These are phyloP conservation scores for Ceratocystiopsis minuta DNA, from an alignment of 2,329 filamentous ascomycete species.

Conservation along the genomic window DNA sequence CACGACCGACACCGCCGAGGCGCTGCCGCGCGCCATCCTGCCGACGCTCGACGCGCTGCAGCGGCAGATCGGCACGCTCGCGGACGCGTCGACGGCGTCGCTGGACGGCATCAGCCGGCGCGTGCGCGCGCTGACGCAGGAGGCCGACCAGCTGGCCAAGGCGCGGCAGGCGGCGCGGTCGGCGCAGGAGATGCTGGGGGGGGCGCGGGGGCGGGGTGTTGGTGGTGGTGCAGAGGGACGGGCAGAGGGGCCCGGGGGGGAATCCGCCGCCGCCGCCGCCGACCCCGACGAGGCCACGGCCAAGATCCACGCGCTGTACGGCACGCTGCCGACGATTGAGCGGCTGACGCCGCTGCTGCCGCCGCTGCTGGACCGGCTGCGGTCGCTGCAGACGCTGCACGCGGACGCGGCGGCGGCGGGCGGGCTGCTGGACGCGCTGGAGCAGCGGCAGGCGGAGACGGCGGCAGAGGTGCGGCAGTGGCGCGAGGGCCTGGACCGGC, in stretches of 20 bases:
- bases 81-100: conserved; percentile 51
- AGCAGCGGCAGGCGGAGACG: conserved; percentile 67
- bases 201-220: no score
- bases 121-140: conserved; percentile 50
- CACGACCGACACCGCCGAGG: conserved; percentile 12
- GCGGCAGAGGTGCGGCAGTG: conserved; percentile 69
- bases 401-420: conserved; percentile 69
- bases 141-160: conserved; percentile 55
- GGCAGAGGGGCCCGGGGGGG: no score
- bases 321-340: conserved; percentile 75
- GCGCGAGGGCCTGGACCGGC: conserved; percentile 60
- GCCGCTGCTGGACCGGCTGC: conserved; percentile 64
- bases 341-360: conserved; percentile 70
- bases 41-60: conserved; percentile 68
- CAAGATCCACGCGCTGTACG: conserved; percentile 85
- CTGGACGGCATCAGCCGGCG: conserved; percentile 55
- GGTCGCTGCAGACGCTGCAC: conserved; percentile 71
- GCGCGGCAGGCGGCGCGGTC: conserved; percentile 42
- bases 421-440: conserved; percentile 58
- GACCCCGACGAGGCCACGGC: conserved; percentile 47
- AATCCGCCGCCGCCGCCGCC: conserved; percentile 7
- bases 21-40: conserved; percentile 47
- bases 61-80: conserved; percentile 59
- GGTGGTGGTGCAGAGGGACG: no score
- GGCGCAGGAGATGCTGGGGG: conserved; percentile 39